These are phyloP conservation scores for Bidens hawaiensis DNA, from an alignment of 140 eudicot genomes.

Conservation along the genomic window DNA sequence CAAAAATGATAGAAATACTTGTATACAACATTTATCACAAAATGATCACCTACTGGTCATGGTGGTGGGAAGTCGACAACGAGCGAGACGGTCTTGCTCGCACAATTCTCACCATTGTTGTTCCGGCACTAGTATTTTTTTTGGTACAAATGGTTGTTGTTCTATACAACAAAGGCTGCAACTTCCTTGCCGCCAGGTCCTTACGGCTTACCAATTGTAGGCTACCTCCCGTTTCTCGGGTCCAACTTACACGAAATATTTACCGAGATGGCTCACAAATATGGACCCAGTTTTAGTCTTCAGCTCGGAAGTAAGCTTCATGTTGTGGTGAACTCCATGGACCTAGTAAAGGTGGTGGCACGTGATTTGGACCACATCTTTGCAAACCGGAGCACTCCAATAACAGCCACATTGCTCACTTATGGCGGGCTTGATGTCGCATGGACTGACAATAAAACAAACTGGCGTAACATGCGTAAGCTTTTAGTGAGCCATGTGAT, in stretches of 20 bases:
- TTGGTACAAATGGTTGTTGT: background rate
- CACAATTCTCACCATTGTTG: conserved; percentile 10
- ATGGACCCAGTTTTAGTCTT: conserved; percentile 41
- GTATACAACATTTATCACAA: background rate
- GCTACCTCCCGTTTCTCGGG: conserved; percentile 37
- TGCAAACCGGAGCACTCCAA: conserved; percentile 15
- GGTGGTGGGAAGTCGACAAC: conserved; percentile 21
- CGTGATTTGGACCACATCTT: conserved; percentile 14
- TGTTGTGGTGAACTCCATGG: conserved; percentile 44
- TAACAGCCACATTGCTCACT: too few species aligned
- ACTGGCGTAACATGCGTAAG: conserved; percentile 32
- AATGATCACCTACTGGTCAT: conserved; percentile 18
- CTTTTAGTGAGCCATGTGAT: conserved; percentile 19
- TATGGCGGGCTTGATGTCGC: background rate
- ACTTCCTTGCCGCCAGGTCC: conserved; percentile 26
- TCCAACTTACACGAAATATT: conserved; percentile 25
- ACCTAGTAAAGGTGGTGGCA: conserved; percentile 27
- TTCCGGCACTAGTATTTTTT: background rate
- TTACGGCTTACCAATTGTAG: conserved; percentile 25
- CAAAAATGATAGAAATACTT: background rate
- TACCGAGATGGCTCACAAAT: conserved; percentile 1
- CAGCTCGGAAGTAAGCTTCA: conserved; percentile 40
- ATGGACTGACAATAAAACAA: conserved; percentile 11
- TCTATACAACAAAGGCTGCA: background rate
- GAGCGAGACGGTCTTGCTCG: conserved; percentile 10